These are phyloP conservation scores for Aureobasidium uvarum DNA, from an alignment of 2,329 filamentous ascomycete genomes.

Conservation along the genomic window DNA sequence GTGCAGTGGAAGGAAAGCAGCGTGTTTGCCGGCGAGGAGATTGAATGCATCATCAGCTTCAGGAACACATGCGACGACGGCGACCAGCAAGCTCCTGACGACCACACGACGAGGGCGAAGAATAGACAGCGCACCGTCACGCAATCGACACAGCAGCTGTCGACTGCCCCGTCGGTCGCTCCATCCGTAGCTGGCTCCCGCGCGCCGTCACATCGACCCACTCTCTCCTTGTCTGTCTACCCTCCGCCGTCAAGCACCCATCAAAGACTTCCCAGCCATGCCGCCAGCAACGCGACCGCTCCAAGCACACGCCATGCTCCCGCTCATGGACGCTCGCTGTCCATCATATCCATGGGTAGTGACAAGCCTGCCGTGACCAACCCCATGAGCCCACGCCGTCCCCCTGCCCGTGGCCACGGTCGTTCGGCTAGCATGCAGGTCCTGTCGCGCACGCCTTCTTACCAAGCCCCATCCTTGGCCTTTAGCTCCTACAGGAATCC, in stretches of 20 bases:
- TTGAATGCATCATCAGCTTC: conserved; percentile 95
- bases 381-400: conserved; percentile 30
- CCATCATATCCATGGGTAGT: conserved; percentile 51
- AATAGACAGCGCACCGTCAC: conserved; percentile 40
- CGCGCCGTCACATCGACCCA: conserved; percentile 56
- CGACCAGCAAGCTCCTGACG: conserved; percentile 35
- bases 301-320: conserved; percentile 44
- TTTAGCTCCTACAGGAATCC: conserved; percentile 37
- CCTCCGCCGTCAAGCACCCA: conserved; percentile 34
- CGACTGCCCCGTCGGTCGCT: conserved; percentile 29
- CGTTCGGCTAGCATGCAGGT: conserved; percentile 82
- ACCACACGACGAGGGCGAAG: conserved; percentile 26
- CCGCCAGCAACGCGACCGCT: not conserved
- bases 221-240: conserved; percentile 58
- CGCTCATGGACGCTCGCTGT: conserved; percentile 48
- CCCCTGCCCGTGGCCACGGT: conserved; percentile 64
- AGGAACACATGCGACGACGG: conserved; percentile 68
- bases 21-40: conserved; percentile 93
- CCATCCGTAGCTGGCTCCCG: conserved; percentile 28
- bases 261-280: conserved; percentile 11
- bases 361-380: conserved; percentile 39
- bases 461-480: not conserved
- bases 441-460: conserved; percentile 36
- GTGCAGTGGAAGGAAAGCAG: conserved; percentile 92
- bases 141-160: conserved; percentile 36